Conservation (phyloP, 371 early-diverging fungal genomes). For the Rhizopus arrhizus region DNA sequence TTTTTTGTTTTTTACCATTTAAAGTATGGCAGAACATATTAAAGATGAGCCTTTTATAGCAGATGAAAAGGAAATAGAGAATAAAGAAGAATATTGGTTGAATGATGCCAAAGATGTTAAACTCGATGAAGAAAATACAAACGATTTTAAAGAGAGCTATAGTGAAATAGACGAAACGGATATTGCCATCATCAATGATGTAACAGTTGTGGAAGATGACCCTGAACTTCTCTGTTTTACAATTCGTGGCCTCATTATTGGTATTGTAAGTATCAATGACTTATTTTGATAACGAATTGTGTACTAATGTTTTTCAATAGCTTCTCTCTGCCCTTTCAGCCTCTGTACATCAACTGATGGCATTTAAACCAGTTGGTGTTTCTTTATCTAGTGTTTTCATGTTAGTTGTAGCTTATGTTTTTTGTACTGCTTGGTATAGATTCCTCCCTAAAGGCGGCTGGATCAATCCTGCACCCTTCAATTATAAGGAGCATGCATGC, state of each 20-base stretch:
- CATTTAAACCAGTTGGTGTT: constrained; percentile 46
- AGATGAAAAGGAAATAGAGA: no score
- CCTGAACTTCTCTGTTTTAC: constrained; percentile 33
- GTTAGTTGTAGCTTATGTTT: constrained; percentile 45
- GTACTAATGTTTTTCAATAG: constrained; percentile 11
- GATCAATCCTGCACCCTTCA: constrained; percentile 52
- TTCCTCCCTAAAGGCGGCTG: constrained; percentile 31
- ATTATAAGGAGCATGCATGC: constrained; percentile 47
- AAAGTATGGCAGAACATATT: no score
- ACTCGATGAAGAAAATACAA: neutral
- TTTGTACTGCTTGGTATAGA: constrained; percentile 37
- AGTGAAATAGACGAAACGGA: constrained; percentile 14
- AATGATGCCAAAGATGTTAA: neutral
- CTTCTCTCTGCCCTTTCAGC: constrained; percentile 41
- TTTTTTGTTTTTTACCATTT: no score
- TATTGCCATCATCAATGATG: constrained; percentile 39
- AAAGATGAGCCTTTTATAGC: no score
- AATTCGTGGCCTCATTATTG: constrained; percentile 33
- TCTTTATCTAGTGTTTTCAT: constrained; percentile 46
- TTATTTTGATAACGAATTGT: no score
- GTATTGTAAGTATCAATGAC: constrained; percentile 28
- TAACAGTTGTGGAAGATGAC: constrained; percentile 41
- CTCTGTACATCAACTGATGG: constrained; percentile 44
- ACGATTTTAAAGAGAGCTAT: neutral
- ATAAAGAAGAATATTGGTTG: neutral